Conservation (phyloP, 2,329 filamentous ascomycete genomes). For the Stachybotrys chartarum region DNA sequence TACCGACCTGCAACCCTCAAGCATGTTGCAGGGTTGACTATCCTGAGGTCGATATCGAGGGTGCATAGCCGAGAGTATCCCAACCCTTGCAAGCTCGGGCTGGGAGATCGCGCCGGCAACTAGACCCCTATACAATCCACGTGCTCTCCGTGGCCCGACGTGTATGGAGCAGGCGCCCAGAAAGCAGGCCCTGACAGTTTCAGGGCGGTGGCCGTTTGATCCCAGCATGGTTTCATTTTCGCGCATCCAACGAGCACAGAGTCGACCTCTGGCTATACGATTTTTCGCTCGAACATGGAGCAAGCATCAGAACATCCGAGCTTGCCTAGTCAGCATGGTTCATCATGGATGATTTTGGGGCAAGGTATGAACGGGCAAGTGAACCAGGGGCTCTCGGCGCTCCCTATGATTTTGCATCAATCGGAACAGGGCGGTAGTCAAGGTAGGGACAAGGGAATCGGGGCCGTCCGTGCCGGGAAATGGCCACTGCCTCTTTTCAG, state of each 20-base stretch:
- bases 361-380: background rate
- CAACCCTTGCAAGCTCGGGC: background rate
- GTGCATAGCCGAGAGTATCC: background rate
- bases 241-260: too few relatives aligned
- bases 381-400: background rate
- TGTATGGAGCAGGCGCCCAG: background rate
- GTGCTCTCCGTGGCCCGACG: background rate
- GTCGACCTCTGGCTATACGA: too few relatives aligned
- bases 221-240: too few relatives aligned
- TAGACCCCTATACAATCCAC: background rate
- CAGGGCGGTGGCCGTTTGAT: background rate
- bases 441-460: background rate
- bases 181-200: background rate
- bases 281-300: too few relatives aligned
- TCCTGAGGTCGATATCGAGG: background rate
- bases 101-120: background rate
- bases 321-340: background rate
- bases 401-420: background rate
- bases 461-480: background rate
- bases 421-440: background rate
- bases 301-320: too few relatives aligned
- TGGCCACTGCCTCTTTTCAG: background rate
- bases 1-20: background rate
- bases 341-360: background rate
- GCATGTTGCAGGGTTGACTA: background rate